Base-by-base conservation (phyloP, 495 filamentous ascomycete species). In the Hyaloscypha bicolor region DNA sequence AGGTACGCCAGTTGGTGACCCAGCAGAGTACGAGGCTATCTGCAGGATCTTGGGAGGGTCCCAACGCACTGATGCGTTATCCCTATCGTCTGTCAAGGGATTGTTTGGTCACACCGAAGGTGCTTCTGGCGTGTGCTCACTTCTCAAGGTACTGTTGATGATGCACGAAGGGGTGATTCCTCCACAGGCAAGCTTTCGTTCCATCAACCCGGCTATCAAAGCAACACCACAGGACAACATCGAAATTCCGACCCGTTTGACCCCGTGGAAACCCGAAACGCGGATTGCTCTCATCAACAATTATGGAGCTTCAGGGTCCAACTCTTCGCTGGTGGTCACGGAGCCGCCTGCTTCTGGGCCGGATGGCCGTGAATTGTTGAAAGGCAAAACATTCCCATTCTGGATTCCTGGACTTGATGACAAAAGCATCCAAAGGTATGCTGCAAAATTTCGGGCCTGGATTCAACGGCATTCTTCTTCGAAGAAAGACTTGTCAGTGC, bases 81-180 rank as follows among this genome's bases (percentile, higher is more conserved):
- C 78, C 62, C 79, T 90, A 12, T 86, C 85, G 12, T 85, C 85
- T 0, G 76, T 84, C 3, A 88, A 90, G 70, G 79, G 81, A 0
- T 87, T 87, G 65, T 79, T 88, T 30, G 86, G 87, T 19, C 87
- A 90, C 71, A 67, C 82, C 2, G 87, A 89, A 72, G 81, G 80
- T 16, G 79, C 83, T 6, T 82, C 81, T 62, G 87, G 87, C 21
- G 75, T 90, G 21, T 79, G 84, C 1, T 83, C 81, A 6, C 64
- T 90, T 6, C 83, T 90, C 60, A 89, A 90, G 67, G 79, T 81
- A 0, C 74, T 81, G 21, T 60, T 87, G 39, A 85, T 84, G 78
- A 73, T 90, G 39, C 83, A 90, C 63, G 81, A 82, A 67, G 79
- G 81, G 19, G 78, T 79, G 72, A 79, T 85, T 62, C 70, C 80